phyloP scores from a whole-genome alignment of 257 asterid genomes.

The Solanum corneliomulleri region DNA sequence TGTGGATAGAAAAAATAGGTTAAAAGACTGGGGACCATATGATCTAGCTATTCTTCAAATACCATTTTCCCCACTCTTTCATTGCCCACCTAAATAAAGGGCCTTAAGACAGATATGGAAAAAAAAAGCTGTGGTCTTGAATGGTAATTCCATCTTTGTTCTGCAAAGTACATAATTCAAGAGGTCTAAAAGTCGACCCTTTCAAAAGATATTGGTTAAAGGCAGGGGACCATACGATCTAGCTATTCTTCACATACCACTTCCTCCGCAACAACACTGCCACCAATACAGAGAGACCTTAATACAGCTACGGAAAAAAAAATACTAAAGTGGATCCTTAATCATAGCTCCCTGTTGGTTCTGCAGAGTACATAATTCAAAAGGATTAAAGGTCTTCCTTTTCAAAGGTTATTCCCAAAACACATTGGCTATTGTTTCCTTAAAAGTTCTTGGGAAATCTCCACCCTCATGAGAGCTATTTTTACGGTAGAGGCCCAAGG shows the following conservation, averaged over 20 bases:
- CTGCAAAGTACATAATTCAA: neutral
- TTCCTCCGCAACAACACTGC: neutral
- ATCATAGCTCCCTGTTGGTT: neutral
- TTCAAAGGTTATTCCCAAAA: neutral
- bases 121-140: neutral
- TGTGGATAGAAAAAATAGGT: slow-evolving; percentile 7
- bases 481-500: neutral
- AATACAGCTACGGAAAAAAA: neutral
- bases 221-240: neutral
- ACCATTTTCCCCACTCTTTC: neutral
- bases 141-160: neutral
- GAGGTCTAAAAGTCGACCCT: neutral
- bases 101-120: neutral
- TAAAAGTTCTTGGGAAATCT: neutral
- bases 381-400: neutral
- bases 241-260: neutral
- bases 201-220: neutral
- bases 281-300: neutral
- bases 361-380: neutral
- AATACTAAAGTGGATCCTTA: neutral
- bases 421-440: neutral
- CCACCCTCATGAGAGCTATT: neutral
- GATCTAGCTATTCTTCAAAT: neutral
- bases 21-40: neutral
- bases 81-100: neutral